Evolutionary conservation across 208 protist species (phyloP), one percentile per base, ranked within the genome.

Genomic region (Trypanosoma vivax): DNA sequence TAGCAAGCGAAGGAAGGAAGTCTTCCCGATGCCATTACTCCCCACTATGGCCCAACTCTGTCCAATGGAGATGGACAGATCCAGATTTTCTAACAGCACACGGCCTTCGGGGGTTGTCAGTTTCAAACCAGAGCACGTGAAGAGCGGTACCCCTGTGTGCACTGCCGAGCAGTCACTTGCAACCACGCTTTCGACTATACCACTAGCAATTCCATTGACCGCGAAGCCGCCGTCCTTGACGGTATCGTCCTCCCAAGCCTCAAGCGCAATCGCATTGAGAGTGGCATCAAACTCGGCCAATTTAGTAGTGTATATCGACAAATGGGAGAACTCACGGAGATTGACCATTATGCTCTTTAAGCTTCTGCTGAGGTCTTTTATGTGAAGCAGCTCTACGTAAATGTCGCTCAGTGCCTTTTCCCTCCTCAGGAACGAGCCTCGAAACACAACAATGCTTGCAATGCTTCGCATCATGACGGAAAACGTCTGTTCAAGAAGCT

Each of bases 301-400:
- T 65, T 85, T 88, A 9, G 51, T 71, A 18, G 87, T 76, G 46
- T 90, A 94, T 35, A 82, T 83, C 0, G 72, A 79, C 13, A 90
- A 53, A 63, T 94, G 83, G 7, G 87, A 94, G 29, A 90, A 50
- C 54, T 94, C 79, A 40, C 78, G 76, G 58, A 94, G 86, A 61
- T 94, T 94, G 18, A 89, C 74, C 14, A 94, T 74, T 57, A 94
- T 81, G 52, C 81, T 64, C 62, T 87, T 89, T 35, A 90, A 77
- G 60, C 73, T 87, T 18, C 62, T 29, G 69, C 87, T 90, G n/a
- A 94, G 58, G 43, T 85, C 76, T 40, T 85, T 70, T 45, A 94
- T 81, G 42, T 85, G 72, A 46, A 89, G 76, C n/a, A 90, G 60
- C 56, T 88, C 68, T 10, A 90, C 48, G 65, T 86, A 84, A 11